Evolutionary conservation across 495 filamentous ascomycete genomes (phyloP).

Genomic region (Xylaria sp.): DNA sequence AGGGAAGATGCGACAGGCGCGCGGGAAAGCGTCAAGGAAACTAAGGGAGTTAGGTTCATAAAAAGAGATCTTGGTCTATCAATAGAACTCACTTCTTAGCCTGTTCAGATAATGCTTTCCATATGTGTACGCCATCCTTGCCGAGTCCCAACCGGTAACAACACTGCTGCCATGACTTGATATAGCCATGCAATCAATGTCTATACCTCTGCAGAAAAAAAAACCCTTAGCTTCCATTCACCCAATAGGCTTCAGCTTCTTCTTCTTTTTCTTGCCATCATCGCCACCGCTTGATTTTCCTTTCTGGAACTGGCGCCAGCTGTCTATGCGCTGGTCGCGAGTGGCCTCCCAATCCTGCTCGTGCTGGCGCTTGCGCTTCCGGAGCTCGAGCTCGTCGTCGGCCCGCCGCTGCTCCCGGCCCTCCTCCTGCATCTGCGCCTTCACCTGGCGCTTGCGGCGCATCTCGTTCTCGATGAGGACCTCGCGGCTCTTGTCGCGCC

Average conservation of each 20-base stretch:
- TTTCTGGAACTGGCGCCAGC: constrained; percentile 95
- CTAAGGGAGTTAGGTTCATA: constrained; percentile 47
- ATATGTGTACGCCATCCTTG: constrained; percentile 2
- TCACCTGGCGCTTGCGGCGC: constrained; percentile 80
- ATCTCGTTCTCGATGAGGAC: constrained; percentile 95
- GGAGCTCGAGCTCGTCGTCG: constrained; percentile 84
- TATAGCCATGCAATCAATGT: not conserved
- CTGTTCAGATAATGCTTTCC: constrained; percentile 15
- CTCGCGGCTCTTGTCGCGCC: constrained; percentile 88
- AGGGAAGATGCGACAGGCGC: constrained; percentile 22
- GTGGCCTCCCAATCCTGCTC: constrained; percentile 94
- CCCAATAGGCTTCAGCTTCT: constrained; percentile 74
- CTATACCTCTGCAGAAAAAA: constrained; percentile 20
- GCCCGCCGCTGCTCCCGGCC: constrained; percentile 85
- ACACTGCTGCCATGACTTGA: constrained; percentile 7
- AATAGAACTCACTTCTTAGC: constrained; percentile 44
- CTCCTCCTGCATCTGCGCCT: constrained; percentile 96
- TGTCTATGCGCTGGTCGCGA: constrained; percentile 88
- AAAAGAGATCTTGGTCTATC: constrained; percentile 39
- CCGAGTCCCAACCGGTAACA: not conserved
- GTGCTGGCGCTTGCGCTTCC: constrained; percentile 92
- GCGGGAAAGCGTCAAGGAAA: constrained; percentile 27
- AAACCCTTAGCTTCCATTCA: constrained; percentile 33
- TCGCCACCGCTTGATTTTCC: constrained; percentile 60
- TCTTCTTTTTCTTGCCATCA: constrained; percentile 91